Base-by-base conservation (phyloP, 2,329 filamentous ascomycete species). In the Botrytis paeoniae region DNA sequence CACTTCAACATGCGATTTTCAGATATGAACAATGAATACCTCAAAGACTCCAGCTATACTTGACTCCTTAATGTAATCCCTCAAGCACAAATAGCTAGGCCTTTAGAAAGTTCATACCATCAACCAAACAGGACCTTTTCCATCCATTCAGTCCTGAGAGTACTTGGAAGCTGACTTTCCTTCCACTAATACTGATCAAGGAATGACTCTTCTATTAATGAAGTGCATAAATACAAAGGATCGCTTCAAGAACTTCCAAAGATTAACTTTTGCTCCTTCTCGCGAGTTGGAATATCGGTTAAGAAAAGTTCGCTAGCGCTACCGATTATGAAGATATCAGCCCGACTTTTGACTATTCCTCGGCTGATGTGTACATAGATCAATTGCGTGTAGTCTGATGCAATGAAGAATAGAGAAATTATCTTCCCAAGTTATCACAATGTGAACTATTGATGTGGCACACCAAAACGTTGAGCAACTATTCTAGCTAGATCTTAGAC, bases 311-410 rank as follows among this genome's bases (percentile, higher is more conserved):
- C n/a, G 51, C 51, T 1, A 54, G 6, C 2, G 25, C 14, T 8
- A 54, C 51, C n/a, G n/a, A 54, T 8, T 1, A 29, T 1, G n/a
- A 8, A 16, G 12, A 29, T 29, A 54, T 29, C 8, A 7, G n/a
- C 3, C 6, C n/a, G 3, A 54, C 0, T 18, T 3, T 0, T 4
- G 16, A 7, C 6, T n/a, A 6, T 8, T 29, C 3, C 0, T 29
- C n/a, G 51, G 14, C n/a, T 18, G 5, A 16, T 5, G 0, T n/a
- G 10, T 18, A 29, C 14, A 16, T n/a, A 54, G 2, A 16, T 54
- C 3, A 29, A 0, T 29, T 18, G 5, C n/a, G 51, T 18, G 0
- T 14, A 29, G 12, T 3, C 1, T 54, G 2, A 54, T 54, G n/a
- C 2, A 54, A 8, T 29, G 5, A 29, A 16, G 1, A 29, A 29